These are phyloP conservation scores for Eucalyptus fibrosa DNA, from an alignment of 345 rosid genomes.

Conservation along the genomic window DNA sequence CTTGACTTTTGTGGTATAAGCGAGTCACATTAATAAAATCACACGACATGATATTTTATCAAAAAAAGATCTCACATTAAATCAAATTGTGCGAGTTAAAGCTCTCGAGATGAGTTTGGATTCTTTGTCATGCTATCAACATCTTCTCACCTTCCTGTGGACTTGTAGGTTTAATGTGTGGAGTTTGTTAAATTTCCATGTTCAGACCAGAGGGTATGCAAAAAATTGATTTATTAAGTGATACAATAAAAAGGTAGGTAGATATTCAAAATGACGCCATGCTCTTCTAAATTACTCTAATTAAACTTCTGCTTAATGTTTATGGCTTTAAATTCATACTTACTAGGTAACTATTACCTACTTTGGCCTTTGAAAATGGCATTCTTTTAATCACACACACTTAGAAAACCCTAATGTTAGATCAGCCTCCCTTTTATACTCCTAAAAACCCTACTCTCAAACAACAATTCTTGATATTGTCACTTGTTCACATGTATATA, in stretches of 20 bases:
- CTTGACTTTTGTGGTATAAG: not conserved
- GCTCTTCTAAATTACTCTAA: not conserved
- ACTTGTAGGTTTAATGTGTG: not conserved
- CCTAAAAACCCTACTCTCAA: not conserved
- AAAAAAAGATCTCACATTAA: not conserved
- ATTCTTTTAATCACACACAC: fast-evolving
- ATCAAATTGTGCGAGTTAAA: not conserved
- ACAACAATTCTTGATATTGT: not conserved
- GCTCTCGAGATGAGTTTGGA: not conserved
- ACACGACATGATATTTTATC: not conserved
- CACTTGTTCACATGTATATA: not conserved
- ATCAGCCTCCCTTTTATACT: not conserved
- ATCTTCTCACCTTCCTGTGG: not conserved
- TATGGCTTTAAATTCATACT: not conserved
- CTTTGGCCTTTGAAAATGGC: not conserved
- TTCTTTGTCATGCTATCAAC: not conserved
- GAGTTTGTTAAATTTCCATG: not conserved
- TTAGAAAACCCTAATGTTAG: not conserved
- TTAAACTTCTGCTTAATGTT: not conserved
- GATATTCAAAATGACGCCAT: not conserved
- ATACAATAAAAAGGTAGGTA: not conserved
- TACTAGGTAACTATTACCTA: not conserved
- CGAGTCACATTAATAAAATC: not conserved
- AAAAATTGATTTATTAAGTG: not conserved
- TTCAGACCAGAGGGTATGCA: not conserved